These are phyloP conservation scores for Tilletia horrida DNA, from an alignment of 1,284 basidiomycete species.

Conservation along the genomic window DNA sequence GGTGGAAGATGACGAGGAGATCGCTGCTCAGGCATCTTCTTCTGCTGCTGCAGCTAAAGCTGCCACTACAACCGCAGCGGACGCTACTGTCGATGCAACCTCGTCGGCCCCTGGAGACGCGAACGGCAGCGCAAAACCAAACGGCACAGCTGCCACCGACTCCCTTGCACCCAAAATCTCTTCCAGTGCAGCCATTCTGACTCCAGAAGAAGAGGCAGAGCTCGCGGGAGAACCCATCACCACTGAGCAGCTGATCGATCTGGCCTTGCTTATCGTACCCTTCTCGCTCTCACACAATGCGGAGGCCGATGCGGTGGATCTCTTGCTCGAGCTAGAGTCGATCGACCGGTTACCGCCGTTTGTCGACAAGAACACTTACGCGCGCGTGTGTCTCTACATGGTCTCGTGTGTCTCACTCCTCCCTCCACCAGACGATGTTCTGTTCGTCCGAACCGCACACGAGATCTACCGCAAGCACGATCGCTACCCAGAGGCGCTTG, in stretches of 20 bases:
- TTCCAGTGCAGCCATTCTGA: conserved; percentile 4
- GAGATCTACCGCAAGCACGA: conserved; percentile 82
- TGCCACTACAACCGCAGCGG: background rate
- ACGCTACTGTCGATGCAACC: background rate
- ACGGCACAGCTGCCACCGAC: background rate
- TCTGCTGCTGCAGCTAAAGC: background rate
- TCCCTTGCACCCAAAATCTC: conserved; percentile 4
- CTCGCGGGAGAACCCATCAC: conserved; percentile 2
- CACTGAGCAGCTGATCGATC: conserved; percentile 66
- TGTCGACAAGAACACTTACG: conserved; percentile 72
- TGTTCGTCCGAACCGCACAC: conserved; percentile 86
- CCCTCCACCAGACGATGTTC: conserved; percentile 85
- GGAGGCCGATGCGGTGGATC: conserved; percentile 95
- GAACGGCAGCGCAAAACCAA: conserved; percentile 1
- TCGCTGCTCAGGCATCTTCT: background rate
- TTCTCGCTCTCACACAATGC: conserved; percentile 94
- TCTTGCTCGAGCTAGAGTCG: conserved; percentile 89
- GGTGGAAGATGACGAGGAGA: conserved; percentile 32
- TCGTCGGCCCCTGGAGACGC: background rate
- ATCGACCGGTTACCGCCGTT: conserved; percentile 62
- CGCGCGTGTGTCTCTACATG: conserved; percentile 96
- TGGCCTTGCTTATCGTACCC: conserved; percentile 81
- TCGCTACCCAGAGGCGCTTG: conserved; percentile 86
- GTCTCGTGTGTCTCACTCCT: conserved; percentile 87
- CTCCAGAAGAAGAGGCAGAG: conserved; percentile 15